Conservation (phyloP, 2,329 filamentous ascomycete species). For the Stachybotrys elegans region DNA sequence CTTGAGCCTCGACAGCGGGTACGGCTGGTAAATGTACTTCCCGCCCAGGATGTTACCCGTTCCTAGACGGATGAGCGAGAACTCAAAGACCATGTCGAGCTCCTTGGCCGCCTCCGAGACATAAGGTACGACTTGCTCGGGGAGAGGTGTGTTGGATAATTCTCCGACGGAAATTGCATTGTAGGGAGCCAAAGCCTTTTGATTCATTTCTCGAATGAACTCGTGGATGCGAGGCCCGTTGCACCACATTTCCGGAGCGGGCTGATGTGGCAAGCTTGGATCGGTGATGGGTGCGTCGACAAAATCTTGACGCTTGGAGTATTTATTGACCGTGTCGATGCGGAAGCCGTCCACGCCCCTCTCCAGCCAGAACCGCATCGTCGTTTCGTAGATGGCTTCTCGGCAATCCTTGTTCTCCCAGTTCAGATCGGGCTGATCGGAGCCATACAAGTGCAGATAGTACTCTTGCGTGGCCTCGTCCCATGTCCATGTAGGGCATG, state of each 20-base stretch:
- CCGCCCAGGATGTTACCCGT: conserved; percentile 38
- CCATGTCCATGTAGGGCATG: conserved; percentile 45
- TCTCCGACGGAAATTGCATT: conserved; percentile 59
- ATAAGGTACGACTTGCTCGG: conserved; percentile 48
- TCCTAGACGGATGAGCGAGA: conserved; percentile 51
- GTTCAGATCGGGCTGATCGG: conserved; percentile 71
- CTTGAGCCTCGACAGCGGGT: conserved; percentile 39
- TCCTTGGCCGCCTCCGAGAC: conserved; percentile 47
- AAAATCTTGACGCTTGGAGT: conserved; percentile 55
- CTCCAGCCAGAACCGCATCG: conserved; percentile 71
- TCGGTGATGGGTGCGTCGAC: conserved; percentile 46
- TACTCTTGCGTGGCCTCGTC: conserved; percentile 47
- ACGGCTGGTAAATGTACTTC: conserved; percentile 47
- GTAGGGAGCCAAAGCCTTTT: conserved; percentile 46
- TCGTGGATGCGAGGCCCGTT: conserved; percentile 61
- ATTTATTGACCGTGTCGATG: conserved; percentile 65
- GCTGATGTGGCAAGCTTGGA: conserved; percentile 30
- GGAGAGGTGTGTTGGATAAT: conserved; percentile 50
- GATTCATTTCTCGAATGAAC: conserved; percentile 54
- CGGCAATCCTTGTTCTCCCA: conserved; percentile 66
- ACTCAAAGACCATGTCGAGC: conserved; percentile 58
- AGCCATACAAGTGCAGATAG: conserved; percentile 58
- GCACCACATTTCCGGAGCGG: conserved; percentile 46
- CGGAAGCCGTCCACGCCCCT: conserved; percentile 61
- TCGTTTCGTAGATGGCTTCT: conserved; percentile 59